A percentile compares a stretch with the other conserved stretches of the same genome.
Evolutionary conservation across 805 yeast genomes (phyloP).

Genomic region (Zygosaccharomyces siamensis): DNA sequence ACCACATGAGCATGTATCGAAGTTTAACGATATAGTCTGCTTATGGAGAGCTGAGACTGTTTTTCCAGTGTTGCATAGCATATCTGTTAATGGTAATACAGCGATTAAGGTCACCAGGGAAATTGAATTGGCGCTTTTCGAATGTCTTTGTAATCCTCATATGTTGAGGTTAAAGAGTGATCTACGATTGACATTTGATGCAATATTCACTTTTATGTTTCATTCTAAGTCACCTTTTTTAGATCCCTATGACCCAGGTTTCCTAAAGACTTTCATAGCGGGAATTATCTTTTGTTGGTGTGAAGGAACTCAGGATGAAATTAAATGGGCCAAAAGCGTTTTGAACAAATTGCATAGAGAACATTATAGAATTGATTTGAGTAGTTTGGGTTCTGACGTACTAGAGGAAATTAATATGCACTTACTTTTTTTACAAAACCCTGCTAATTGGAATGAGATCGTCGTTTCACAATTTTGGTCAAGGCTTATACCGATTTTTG

Average conservation of each 20-base stretch:
- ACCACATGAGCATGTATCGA: slow-evolving; percentile 39
- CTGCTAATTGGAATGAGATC: slow-evolving; percentile 40
- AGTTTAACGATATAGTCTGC: slow-evolving; percentile 34
- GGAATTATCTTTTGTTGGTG: slow-evolving; percentile 52
- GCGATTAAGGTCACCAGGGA: slow-evolving; percentile 20
- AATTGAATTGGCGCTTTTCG: slow-evolving; percentile 36
- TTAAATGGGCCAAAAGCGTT: slow-evolving; percentile 44
- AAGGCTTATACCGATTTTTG: slow-evolving; percentile 29
- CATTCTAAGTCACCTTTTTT: slow-evolving; percentile 30
- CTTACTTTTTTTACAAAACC: slow-evolving; percentile 50
- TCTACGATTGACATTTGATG: slow-evolving; percentile 38
- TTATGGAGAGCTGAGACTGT: slow-evolving; percentile 34
- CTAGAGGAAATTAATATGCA: slow-evolving; percentile 54
- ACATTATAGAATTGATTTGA: slow-evolving; percentile 9
- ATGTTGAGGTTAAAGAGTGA: slow-evolving; percentile 39
- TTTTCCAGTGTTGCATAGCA: slow-evolving; percentile 21
- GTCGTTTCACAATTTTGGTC: slow-evolving; percentile 32
- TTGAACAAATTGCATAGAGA: slow-evolving; percentile 23
- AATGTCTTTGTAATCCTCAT: slow-evolving; percentile 50
- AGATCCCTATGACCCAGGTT: slow-evolving; percentile 12
- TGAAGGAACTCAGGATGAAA: slow-evolving; percentile 46
- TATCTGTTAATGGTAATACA: slow-evolving; percentile 22
- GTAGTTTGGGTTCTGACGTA: slow-evolving; percentile 37
- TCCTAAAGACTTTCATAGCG: slow-evolving; percentile 36
- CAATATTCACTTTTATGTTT: slow-evolving; percentile 33